Evolutionary conservation across 805 yeast species (phyloP).

Genomic region (Saturnispora sanitii): DNA sequence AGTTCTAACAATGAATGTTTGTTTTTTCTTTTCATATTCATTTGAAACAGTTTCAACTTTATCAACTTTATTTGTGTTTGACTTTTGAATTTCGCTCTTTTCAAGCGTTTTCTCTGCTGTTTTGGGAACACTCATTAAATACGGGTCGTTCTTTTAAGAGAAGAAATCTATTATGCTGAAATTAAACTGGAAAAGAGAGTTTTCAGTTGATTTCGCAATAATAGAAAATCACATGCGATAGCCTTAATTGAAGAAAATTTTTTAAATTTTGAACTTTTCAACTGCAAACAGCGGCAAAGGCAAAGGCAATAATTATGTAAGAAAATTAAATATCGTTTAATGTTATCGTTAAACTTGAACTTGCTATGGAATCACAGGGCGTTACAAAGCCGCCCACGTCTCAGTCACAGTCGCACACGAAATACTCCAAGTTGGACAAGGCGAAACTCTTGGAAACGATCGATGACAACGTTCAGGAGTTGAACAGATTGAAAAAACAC

Average conservation of each 20-base stretch:
- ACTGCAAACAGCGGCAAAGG: no score
- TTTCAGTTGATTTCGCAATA: no score
- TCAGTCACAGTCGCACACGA: no score
- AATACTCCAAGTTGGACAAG: slow-evolving; percentile 24
- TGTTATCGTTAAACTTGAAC: background rate
- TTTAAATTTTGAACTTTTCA: no score
- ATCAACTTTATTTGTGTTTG: background rate
- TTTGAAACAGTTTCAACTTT: slow-evolving; percentile 18
- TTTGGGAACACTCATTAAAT: no score
- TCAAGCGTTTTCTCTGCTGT: background rate
- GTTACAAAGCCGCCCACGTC: background rate
- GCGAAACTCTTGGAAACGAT: slow-evolving; percentile 30
- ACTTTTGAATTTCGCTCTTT: background rate
- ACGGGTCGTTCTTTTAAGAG: no score
- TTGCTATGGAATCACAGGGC: background rate
- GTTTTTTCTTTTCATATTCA: slow-evolving; percentile 59
- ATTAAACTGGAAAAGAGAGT: no score
- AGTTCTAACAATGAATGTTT: slow-evolving; percentile 78
- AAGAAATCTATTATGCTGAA: no score
- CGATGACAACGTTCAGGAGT: slow-evolving; percentile 35
- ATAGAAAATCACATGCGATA: no score
- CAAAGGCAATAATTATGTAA: no score
- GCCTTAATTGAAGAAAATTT: no score
- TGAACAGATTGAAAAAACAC: slow-evolving; percentile 29
- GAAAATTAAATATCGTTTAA: no score